These are phyloP conservation scores for Peribolospora kevripleyi DNA, from an alignment of 768 basidiomycete genomes.

Conservation along the genomic window DNA sequence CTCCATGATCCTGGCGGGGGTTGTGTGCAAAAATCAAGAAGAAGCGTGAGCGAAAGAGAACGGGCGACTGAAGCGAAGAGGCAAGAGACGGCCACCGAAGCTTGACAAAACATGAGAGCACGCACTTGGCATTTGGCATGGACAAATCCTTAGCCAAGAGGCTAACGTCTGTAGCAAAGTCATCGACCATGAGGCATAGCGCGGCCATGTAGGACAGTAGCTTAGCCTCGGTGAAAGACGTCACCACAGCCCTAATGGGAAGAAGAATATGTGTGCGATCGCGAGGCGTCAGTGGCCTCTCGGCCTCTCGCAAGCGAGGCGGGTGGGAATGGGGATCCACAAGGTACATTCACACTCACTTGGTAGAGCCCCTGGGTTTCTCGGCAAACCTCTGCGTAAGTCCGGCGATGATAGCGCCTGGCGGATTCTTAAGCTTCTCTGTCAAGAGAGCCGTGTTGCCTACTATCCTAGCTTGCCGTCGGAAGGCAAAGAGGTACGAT, in stretches of 20 bases:
- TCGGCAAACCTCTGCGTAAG: conserved; percentile 60
- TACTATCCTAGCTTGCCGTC: conserved; percentile 20
- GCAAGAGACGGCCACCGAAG: no score
- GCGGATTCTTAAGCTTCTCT: conserved; percentile 33
- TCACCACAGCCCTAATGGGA: conserved; percentile 25
- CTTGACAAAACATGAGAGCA: conserved; percentile 3
- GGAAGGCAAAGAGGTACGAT: conserved; percentile 48
- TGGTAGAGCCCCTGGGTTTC: conserved; percentile 11
- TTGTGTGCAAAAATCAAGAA: neutral
- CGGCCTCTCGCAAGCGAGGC: neutral
- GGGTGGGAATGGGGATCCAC: neutral
- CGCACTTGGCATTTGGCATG: conserved; percentile 39
- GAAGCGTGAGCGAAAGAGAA: neutral
- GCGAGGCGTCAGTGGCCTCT: neutral
- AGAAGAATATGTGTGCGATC: no score
- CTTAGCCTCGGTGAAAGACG: conserved; percentile 42
- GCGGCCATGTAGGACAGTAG: conserved; percentile 57
- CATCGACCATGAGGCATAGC: conserved; percentile 51
- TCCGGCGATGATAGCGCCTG: conserved; percentile 43
- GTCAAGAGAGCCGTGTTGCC: conserved; percentile 27
- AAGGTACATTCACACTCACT: neutral
- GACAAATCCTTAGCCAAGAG: conserved; percentile 47
- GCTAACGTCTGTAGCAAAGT: conserved; percentile 43
- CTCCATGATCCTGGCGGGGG: conserved; percentile 28
- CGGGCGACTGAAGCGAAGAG: no score